A percentile compares a stretch with the other conserved stretches of the same genome.
Evolutionary conservation across 176 grass and related monocot species (phyloP).

Genomic region (Triticum monococcum): DNA sequence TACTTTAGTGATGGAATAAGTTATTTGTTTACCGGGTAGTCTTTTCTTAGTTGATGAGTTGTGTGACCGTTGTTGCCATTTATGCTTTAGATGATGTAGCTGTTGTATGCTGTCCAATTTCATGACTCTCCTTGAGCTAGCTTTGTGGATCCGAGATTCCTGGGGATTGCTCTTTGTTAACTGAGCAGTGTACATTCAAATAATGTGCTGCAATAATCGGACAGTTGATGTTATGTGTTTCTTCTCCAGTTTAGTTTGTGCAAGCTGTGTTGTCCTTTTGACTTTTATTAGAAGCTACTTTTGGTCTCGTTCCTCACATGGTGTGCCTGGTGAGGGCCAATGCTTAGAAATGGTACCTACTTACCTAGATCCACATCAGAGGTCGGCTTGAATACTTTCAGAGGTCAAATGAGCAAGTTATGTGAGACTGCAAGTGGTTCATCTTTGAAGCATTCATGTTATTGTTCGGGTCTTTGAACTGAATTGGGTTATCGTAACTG

Average conservation of each 20-base stretch:
- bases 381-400: background rate
- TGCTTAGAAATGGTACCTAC: background rate
- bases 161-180: background rate
- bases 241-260: background rate
- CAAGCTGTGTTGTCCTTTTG: background rate
- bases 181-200: conserved; percentile 13
- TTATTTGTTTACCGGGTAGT: conserved; percentile 19
- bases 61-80: background rate
- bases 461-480: background rate
- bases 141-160: background rate
- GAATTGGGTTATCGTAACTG: background rate
- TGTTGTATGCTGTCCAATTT: conserved; percentile 32
- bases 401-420: background rate
- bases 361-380: background rate
- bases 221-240: background rate
- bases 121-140: background rate
- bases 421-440: background rate
- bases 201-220: background rate
- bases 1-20: background rate
- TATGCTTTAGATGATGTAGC: conserved; percentile 37
- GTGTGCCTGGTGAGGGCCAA: background rate
- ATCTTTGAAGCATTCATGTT: background rate
- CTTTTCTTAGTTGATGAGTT: background rate
- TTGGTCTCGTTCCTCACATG: background rate
- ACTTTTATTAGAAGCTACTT: background rate